Evolutionary conservation across 441 rosid genomes (phyloP).

Genomic region (Brassica hybrid): DNA sequence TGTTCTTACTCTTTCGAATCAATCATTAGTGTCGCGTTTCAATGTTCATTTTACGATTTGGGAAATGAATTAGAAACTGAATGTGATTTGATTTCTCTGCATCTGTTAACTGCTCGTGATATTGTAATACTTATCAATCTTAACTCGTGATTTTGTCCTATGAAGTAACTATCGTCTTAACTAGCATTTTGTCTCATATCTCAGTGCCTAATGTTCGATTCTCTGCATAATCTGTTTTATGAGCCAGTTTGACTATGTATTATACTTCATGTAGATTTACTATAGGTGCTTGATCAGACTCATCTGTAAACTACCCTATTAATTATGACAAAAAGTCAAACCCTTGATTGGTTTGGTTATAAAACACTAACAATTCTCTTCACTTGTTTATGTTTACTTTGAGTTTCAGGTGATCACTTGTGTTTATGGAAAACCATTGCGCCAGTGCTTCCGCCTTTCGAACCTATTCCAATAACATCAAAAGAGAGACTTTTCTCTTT

Average conservation of each 20-base stretch:
- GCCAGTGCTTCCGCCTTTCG: slow-evolving; percentile 3
- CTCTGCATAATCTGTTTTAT: slow-evolving; percentile 13
- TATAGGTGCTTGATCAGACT: slow-evolving; percentile 1
- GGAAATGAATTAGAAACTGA: neutral
- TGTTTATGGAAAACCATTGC: slow-evolving; percentile 10
- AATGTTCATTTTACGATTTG: neutral
- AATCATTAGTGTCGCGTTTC: neutral
- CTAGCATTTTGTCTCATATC: too few species aligned
- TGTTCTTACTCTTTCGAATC: neutral
- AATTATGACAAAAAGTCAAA: neutral
- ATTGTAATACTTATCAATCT: neutral
- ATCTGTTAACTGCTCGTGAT: neutral
- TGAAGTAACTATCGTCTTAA: too few species aligned
- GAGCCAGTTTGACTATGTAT: neutral
- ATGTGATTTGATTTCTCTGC: neutral
- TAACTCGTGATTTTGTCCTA: neutral
- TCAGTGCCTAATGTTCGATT: neutral
- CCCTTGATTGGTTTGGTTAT: neutral
- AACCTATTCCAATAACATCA: neutral
- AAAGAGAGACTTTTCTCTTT: neutral
- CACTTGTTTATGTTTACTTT: slow-evolving; percentile 1
- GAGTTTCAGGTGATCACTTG: slow-evolving; percentile 30
- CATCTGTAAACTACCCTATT: neutral
- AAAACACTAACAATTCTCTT: neutral
- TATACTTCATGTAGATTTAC: neutral